Evolutionary conservation across 176 grass and related monocot species (phyloP).

Genomic region (Chloris gayana): DNA sequence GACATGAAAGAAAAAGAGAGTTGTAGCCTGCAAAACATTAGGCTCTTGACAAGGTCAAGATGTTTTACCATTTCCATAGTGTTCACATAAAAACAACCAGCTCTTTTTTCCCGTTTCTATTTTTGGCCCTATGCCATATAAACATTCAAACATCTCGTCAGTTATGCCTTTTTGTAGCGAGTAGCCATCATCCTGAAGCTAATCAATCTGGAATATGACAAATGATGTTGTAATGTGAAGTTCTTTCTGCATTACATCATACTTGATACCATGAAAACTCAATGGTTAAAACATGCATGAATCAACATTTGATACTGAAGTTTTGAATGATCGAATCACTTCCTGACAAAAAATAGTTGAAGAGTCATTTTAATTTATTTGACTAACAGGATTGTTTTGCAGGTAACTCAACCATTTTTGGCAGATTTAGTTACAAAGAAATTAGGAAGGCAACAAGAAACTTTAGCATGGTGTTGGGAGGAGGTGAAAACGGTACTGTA

Average conservation of each 20-base stretch:
- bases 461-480: conserved; percentile 60
- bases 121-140: too few relatives aligned
- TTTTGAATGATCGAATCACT: conserved; percentile 25
- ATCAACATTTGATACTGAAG: conserved; percentile 2
- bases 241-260: background rate
- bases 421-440: conserved; percentile 71
- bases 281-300: conserved; percentile 13
- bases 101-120: too few relatives aligned
- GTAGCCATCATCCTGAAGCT: background rate
- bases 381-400: conserved; percentile 49
- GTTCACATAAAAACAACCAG: too few relatives aligned
- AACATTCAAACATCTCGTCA: too few relatives aligned
- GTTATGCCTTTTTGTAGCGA: too few relatives aligned
- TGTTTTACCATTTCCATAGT: too few relatives aligned
- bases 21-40: too few relatives aligned
- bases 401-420: conserved; percentile 66
- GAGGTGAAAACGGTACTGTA: conserved; percentile 54
- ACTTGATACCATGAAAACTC: conserved; percentile 3
- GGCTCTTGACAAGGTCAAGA: too few relatives aligned
- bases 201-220: background rate
- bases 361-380: conserved; percentile 16
- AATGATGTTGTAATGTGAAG: background rate
- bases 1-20: too few relatives aligned
- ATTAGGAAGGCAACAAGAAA: conserved; percentile 81
- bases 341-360: conserved; percentile 8